A percentile compares a stretch with the other conserved stretches of the same genome.
phyloP scores from a whole-genome alignment of 805 yeast species.

The Kuraishia floccosa region DNA sequence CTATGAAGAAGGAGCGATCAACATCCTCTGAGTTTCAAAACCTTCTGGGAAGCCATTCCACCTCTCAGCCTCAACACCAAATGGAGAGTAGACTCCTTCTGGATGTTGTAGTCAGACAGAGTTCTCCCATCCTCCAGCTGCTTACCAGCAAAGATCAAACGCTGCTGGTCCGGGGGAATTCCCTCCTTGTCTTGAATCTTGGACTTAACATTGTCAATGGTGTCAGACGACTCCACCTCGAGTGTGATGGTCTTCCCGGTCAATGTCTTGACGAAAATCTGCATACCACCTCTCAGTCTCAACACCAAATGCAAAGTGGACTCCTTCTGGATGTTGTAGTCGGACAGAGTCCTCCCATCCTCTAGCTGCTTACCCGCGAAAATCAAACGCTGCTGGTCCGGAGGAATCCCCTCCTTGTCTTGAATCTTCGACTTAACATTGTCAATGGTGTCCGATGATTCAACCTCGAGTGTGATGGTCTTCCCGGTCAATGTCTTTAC shows the following conservation, averaged over 20 bases:
- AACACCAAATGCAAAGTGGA: constrained; percentile 67
- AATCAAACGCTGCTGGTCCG: constrained; percentile 32
- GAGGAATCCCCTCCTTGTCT: constrained; percentile 32
- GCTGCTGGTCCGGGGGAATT: constrained; percentile 96
- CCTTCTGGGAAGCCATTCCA: too few relatives aligned
- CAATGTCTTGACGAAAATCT: constrained; percentile 43
- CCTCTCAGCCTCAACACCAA: constrained; percentile 97
- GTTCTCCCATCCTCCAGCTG: constrained; percentile 97
- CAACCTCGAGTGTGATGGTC: constrained; percentile 64
- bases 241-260: constrained; percentile 68
- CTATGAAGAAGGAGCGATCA: too few relatives aligned
- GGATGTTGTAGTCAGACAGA: constrained; percentile 94
- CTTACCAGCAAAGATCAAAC: constrained; percentile 96
- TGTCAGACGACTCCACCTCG: constrained; percentile 96
- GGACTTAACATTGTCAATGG: constrained; percentile 93
- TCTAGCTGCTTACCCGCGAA: constrained; percentile 37
- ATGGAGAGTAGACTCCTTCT: constrained; percentile 94
- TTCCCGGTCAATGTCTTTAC: constrained; percentile 87
- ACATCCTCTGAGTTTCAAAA: too few relatives aligned
- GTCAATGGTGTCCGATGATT: constrained; percentile 32
- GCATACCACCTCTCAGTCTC: constrained; percentile 84
- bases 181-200: constrained; percentile 97
- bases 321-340: constrained; percentile 46
- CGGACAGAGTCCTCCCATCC: constrained; percentile 88
- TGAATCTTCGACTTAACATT: constrained; percentile 31